Base-by-base conservation (phyloP, 2,329 filamentous ascomycete genomes). In the Colletotrichum trifolii region DNA sequence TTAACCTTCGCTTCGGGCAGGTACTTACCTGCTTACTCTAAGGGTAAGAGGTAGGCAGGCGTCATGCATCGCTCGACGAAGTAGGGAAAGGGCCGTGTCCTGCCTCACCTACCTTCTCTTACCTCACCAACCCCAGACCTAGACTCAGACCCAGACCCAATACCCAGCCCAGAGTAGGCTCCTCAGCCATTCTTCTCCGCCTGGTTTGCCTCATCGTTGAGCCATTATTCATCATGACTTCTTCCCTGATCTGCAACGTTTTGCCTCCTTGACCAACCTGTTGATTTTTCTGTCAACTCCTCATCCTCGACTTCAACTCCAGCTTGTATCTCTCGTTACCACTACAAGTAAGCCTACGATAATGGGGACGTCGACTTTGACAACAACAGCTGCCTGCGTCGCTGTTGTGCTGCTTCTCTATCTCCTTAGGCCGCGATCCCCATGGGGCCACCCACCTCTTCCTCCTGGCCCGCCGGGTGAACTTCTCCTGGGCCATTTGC, bases 401-500 rank as follows among this genome's bases (percentile, higher is more conserved):
- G 58, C 52, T 8, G 40, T 63, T 38, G 52, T 57, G 8, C 25
- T 65, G 36, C 48, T 62, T 9, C 47, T 65, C 11, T 25, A 52
- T 47, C 40, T 65, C 33, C 15, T 57, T 2, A 56, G 59, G 38
- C 52, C 46, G 52, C 63, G 52, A n/a, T 56, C 58, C n/a, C 48
- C 63, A 48, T 48, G 47, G 52, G 39, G 58, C 4, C 60, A 60
- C 13, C 54, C 54, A 53, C 66, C 67, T 39, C 43, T 69, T 5
- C 67, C 67, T 10, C 67, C 67, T 3, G 67, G 67, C 5, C 67
- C 67, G 8, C 55, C 62, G 13, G 62, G 67, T 5, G 72, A 71
- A 8, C 76, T 75, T 2, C 70, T 81, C 13, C 70, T 77, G 39
- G 80, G 80, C 5, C 78, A 77, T 50, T 54, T 70, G 4, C 74